Base-by-base conservation (phyloP, 148 eudicot genomes). In the Polygonum aviculare region DNA sequence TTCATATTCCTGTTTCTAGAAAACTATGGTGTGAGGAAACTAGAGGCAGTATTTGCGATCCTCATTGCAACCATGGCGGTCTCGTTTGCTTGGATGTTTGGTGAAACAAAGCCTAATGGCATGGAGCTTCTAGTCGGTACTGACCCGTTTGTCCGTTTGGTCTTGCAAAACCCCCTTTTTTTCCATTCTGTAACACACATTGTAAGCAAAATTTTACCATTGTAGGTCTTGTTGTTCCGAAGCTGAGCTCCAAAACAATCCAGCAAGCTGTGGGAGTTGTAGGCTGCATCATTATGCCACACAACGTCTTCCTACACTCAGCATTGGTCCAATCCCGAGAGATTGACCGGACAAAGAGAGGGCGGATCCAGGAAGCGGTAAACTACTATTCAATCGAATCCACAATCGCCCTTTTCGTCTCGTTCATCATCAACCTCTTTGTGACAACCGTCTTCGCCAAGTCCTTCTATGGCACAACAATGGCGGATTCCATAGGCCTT, bases 251-350 rank as follows among this genome's bases (percentile, higher is more conserved):
- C 2, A 91, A 62, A 84, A 96, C 99, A 52, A 83, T 96, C 74
- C 88, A 91, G 59, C 99, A 93, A 78, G 99, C 99, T 12, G 99
- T 96, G 67, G 99, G 95, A 63, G 92, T 96, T 36, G 98, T 96
- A 38, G 99, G 99, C 49, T 96, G 98, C 88, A 87, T 96, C 74
- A 93, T 96, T 70, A 96, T 93, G 99, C 99, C 99, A 44, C 99
- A 96, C 81, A 96, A 96, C 69, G 98, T 96, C 22, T 96, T 93
- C 84, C 76, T 96, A 76, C 99, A 96, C 77, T 96, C 99, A 21
- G 99, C 99, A 48, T 90, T 96, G 15, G 99, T 96, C 12, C 99
- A 93, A 62, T 96, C 99, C 1, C 79, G 99, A 81, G 95, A 96
- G 5, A 48, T 96, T 47, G 99, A 96, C 79, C 88, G 73, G 52